Conservation (phyloP, 768 basidiomycete genomes). For the Cantharellus cinnabarinus region DNA sequence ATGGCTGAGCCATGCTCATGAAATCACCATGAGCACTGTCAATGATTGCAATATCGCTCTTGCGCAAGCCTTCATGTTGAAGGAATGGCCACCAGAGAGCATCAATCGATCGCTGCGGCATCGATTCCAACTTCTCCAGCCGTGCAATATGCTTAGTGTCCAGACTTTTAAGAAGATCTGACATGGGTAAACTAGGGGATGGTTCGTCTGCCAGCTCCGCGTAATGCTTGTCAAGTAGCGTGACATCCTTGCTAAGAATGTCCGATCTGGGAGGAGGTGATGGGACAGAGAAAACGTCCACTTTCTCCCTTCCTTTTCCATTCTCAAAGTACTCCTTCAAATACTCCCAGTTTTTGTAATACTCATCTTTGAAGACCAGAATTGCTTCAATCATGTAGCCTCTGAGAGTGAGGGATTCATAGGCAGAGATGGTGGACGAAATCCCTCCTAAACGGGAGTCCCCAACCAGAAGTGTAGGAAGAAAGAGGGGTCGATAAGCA, state of each 20-base stretch:
- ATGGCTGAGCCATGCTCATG: conserved; percentile 41
- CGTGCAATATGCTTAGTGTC: conserved; percentile 43
- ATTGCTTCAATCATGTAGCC: conserved; percentile 79
- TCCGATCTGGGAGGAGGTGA: conserved; percentile 34
- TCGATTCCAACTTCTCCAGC: conserved; percentile 50
- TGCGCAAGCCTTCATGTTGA: conserved; percentile 57
- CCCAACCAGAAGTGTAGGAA: conserved; percentile 74
- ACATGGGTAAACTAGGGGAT: conserved; percentile 18
- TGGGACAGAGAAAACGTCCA: conserved; percentile 26
- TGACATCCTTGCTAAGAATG: conserved; percentile 26
- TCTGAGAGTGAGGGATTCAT: conserved; percentile 75
- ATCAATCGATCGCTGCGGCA: conserved; percentile 58
- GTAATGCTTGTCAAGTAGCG: conserved; percentile 55
- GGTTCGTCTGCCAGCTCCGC: conserved; percentile 13
- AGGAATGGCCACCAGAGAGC: conserved; percentile 96
- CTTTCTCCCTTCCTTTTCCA: conserved; percentile 18
- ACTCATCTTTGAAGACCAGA: conserved; percentile 63
- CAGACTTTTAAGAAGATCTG: conserved; percentile 31
- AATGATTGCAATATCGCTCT: conserved; percentile 65
- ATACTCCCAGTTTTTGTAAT: conserved; percentile 78
- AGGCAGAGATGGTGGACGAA: conserved; percentile 77
- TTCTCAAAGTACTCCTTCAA: conserved; percentile 60
- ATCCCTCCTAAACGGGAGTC: conserved; percentile 87
- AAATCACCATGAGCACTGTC: conserved; percentile 79
- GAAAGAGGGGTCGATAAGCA: conserved; percentile 64